Evolutionary conservation across 495 filamentous ascomycete species (phyloP), one percentile per base, ranked within the genome.

Genomic region (Aspergillus bertholletiae): DNA sequence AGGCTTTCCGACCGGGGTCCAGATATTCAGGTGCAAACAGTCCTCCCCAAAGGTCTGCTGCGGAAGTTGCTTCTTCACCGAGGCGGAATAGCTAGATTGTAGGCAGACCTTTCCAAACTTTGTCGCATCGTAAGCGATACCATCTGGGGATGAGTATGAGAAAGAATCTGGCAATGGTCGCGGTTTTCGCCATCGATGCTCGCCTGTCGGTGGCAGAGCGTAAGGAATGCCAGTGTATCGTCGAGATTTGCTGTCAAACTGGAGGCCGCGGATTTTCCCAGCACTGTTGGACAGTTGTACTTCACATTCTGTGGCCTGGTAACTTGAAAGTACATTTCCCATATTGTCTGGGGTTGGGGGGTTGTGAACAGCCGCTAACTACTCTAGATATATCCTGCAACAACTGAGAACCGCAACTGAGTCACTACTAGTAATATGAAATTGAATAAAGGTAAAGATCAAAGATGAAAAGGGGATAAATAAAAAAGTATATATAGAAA

Each of bases 11-110:
- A 62, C 55, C 0, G 78, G 78, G 0, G 56, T 61, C 67, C 56
- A 80, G 39, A 78, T 72, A 56, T 79, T 80, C 4, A 70, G 52
- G 12, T 72, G 68, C 40, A 81, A 51, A 54, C 78, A 81, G 59
- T 81, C 74, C 46, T 81, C 78, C 30, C 64, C 60, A 62, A 51
- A 66, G 6, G 17, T 30, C n/a, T 54, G 52, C 12, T 58, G 57
- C 15, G 39, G 56, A 4, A 47, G 51, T 37, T 49, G 55, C 43
- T 67, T 62, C 32, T 60, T 56, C 20, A 63, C 63, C 9, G 58
- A 58, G 3, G 55, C 47, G 7, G 63, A 59, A 27, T 61, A 68
- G 12, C 49, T 54, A 9, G 72, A 69, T 49, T 80, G 77, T 3
- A 70, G 74, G 55, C 77, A 80, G 9, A 74, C 53, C 1, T 68